Evolutionary conservation across 352 stramenopile species (phyloP), one percentile per base, ranked within the genome.

Genomic region (Lagenidium giganteum): DNA sequence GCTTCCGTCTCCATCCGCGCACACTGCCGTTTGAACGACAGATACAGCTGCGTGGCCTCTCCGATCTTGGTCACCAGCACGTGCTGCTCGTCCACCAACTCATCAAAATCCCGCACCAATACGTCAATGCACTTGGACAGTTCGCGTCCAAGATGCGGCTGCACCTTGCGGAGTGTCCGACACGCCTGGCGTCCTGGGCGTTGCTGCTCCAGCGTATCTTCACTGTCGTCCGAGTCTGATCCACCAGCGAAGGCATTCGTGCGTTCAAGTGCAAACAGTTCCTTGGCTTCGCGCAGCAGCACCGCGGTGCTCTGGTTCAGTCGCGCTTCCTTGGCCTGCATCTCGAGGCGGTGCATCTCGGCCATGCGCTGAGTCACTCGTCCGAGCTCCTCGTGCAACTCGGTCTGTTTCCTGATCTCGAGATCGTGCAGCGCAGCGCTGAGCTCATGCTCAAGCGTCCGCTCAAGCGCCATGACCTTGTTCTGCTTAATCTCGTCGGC

Each of bases 51-150:
- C 17, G 70, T 87, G 5, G 52, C 51, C 46, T 87, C 72, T 0
- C 69, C 64, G 31, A 87, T 84, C 42, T 82, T 84, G 9, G 56
- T 29, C 9, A 83, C 55, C 2, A 84, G 42, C 20, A 84, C 75
- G 0, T 46, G 41, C 30, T 86, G 70, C 35, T 86, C 70, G 13
- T 80, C 73, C 1, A 47, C 53, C 20, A 81, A 51, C 26, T 84
- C 69, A 20, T 84, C 66, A 47, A 85, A 83, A 28, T 87, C 74
- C 0, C 43, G 28, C 5, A 82, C 41, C 25, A 87, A 64, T 8
- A 64, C 47, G 16, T 56, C 42, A 3, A 87, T 67, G 17, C 76
- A 62, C 31, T 74, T 64, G 5, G 53, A 56, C 16, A 87, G 33
- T 18, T 83, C 69, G 6, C 51, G 64, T 11, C 63, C 65, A 20